Base-by-base conservation (phyloP, 768 basidiomycete species). In the Neoboletus subvelutipes region DNA sequence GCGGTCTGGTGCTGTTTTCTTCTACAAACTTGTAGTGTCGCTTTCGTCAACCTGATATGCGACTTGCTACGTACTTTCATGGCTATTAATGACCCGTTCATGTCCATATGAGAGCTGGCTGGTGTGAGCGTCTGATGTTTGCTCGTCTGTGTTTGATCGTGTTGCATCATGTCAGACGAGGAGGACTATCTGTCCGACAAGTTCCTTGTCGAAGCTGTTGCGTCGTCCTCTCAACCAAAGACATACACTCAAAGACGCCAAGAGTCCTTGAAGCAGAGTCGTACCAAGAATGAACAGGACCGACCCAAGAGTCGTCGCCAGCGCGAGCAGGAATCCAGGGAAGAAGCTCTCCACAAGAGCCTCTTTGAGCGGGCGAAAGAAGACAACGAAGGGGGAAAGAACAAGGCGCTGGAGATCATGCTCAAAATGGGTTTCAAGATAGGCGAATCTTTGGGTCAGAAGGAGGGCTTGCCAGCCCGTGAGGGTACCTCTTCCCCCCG, bases 361-460 rank as follows among this genome's bases (percentile, higher is more conserved):
- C 82, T 94, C 22, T 92, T 94, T 64, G 87, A 90, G 65, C 79
- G 83, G 42, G 88, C 87, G 24, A 78, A 81, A 68, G 87, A 90
- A 66, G 80, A 83, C 59, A 79, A 79, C 57, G 63, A 69, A 45
- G 59, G 50, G 1, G 66, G 62, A 17, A 78, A 80, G 42, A 92
- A 83, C 76, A 94, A 92, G 69, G 92, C 92, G 9, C 75, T 94
- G 52, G 80, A 83, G 17, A 93, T 94, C 77, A 94, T 94, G 92
- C 84, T 89, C 81, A 93, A 90, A 75, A 94, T 94, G 92, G 92
- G 92, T 1, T 94, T 91, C 76, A 88, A 87, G 73, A 85, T 89
- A 3, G 92, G 92, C 17, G 84, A 92, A 69, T 78, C 89, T 15
- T 78, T 94, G 29, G 91, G 92, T 18, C 78, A 73, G 65, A 51